Base-by-base conservation (phyloP, 2,329 filamentous ascomycete species). In the Aspergillus luchuensis region DNA sequence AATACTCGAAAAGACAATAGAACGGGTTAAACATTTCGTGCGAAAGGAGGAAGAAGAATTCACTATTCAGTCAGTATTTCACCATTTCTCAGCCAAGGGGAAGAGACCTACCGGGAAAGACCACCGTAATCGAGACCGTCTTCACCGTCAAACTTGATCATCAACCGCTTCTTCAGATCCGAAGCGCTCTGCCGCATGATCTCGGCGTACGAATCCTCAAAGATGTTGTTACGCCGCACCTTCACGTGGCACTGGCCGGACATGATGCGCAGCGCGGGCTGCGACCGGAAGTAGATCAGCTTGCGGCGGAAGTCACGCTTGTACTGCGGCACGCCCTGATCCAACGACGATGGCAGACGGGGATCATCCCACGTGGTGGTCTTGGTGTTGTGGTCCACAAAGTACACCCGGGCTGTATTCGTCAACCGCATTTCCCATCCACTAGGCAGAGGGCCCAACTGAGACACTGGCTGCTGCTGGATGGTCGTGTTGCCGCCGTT, bases 21-120 rank as follows among this genome's bases (percentile, higher is more conserved):
- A 99, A 99, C 33, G 95, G 95, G 78, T 99, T 99, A 82, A 99
- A 99, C 95, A 99, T 99, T 82, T 99, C 95, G 80, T 99, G 95
- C 15, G 94, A 98, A 58, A 99, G 87, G 43, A 99, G 83, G 87
- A 99, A 99, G 84, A 99, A 99, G 83, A 99, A 99, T 79, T 99
- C 95, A 85, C 93, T 87, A 53, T 33, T 13, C 51, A 43, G 66
- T 79, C 63, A 78, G 75, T 53, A 63, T 58, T 23, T 17, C 30
- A 39, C 45, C 19, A 5, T 19, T 41, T 36, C 19, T 30, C 8
- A n/a, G 5, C n/a, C 4, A 36, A 13, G 8, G 45, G 23, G 25
- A 47, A 38, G 21, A 21, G 43, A 67, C 80, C 71, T 79, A 86
- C 85, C 87, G 86, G 38, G 95, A 99, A 58, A 99, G 85, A 84